These are phyloP conservation scores for Acer campestre DNA, from an alignment of 345 rosid genomes.

Conservation along the genomic window DNA sequence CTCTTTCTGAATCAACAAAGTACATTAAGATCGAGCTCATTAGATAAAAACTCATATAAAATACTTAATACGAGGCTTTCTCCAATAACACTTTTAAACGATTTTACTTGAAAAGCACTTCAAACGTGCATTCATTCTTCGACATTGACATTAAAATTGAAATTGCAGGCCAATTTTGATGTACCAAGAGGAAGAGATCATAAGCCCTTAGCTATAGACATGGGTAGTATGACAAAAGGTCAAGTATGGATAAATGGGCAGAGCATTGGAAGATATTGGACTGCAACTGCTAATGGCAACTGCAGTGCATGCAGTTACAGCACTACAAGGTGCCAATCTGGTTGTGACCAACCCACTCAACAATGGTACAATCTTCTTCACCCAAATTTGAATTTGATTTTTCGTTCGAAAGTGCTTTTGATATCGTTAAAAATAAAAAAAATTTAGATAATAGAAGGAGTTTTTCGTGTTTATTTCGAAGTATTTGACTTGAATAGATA, in stretches of 20 bases:
- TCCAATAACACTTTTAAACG: background rate
- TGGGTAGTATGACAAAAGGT: slow-evolving; percentile 64
- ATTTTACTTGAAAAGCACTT: background rate
- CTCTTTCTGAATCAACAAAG: too few relatives aligned
- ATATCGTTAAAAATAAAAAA: too few relatives aligned
- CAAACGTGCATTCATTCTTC: background rate
- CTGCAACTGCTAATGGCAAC: slow-evolving; percentile 38
- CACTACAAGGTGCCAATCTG: slow-evolving; percentile 44
- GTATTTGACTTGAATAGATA: too few relatives aligned
- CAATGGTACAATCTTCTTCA: slow-evolving; percentile 40
- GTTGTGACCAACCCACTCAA: slow-evolving; percentile 64
- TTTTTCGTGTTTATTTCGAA: too few relatives aligned
- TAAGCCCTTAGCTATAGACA: slow-evolving; percentile 58
- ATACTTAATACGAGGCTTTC: too few relatives aligned
- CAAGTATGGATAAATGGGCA: slow-evolving; percentile 58
- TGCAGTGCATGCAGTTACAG: slow-evolving; percentile 48
- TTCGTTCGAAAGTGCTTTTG: background rate
- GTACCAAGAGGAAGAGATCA: slow-evolving; percentile 39
- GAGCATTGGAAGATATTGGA: slow-evolving; percentile 62
- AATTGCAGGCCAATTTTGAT: slow-evolving; percentile 45
- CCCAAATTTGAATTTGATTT: background rate
- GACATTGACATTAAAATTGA: background rate
- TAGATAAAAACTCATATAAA: too few relatives aligned
- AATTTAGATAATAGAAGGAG: too few relatives aligned
- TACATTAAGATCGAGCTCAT: too few relatives aligned